Conservation (phyloP, 345 rosid genomes). For the Eucalyptus cladocalyx region DNA sequence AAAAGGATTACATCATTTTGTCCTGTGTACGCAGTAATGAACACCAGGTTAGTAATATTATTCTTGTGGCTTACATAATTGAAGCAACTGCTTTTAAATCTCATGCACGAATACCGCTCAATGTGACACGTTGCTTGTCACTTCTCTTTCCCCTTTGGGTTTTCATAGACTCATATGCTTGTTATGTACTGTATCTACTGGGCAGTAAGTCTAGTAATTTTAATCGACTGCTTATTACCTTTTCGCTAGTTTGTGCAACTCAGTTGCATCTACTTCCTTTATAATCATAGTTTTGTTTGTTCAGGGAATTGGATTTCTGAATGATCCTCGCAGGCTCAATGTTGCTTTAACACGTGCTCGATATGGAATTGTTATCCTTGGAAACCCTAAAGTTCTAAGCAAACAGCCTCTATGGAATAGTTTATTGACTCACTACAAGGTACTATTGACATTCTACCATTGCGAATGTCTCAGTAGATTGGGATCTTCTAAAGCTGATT, state of each 20-base stretch:
- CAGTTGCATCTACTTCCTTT: background rate
- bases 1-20: constrained; percentile 94
- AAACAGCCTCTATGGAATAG: constrained; percentile 98
- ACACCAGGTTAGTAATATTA: constrained; percentile 68
- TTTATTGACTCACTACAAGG: constrained; percentile 96
- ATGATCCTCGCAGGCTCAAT: constrained; percentile 98
- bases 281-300: background rate
- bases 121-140: background rate
- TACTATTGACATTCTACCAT: background rate
- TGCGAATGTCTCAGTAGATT: background rate
- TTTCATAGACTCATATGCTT: background rate
- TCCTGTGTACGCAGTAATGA: constrained; percentile 99
- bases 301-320: constrained; percentile 98
- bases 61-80: background rate
- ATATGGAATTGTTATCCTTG: constrained; percentile 96
- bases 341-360: constrained; percentile 98
- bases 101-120: background rate
- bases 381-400: constrained; percentile 97
- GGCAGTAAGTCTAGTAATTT: background rate
- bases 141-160: background rate
- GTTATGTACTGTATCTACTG: background rate
- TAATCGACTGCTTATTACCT: background rate
- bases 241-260: background rate
- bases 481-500: background rate
- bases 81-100: background rate